Conservation (phyloP, 164 flowering plant genomes). For the Vitis amurensis region DNA sequence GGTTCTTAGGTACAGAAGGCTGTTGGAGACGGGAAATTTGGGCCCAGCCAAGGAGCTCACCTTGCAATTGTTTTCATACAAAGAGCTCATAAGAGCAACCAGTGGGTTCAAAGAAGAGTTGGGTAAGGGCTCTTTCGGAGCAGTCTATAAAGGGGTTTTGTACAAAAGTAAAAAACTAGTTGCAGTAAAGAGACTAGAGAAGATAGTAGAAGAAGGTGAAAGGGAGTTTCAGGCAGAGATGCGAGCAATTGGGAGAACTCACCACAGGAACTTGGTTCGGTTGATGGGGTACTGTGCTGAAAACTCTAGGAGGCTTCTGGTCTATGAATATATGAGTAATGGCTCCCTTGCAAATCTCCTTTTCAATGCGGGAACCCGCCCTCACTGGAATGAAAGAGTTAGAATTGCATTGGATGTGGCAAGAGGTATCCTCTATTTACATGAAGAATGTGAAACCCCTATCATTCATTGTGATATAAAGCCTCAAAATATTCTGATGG, state of each 20-base stretch:
- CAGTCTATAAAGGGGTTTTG: constrained; percentile 26
- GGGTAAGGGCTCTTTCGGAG: constrained; percentile 27
- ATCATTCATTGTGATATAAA: constrained; percentile 42
- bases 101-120: constrained; percentile 24
- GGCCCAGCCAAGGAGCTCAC: constrained; percentile 5
- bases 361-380: constrained; percentile 17
- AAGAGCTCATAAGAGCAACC: constrained; percentile 23
- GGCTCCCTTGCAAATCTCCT: constrained; percentile 36
- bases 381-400: constrained; percentile 27
- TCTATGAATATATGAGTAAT: constrained; percentile 40
- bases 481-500: constrained; percentile 38
- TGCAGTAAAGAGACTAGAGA: constrained; percentile 34
- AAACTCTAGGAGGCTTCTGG: constrained; percentile 27
- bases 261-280: constrained; percentile 30
- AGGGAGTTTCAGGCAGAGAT: constrained; percentile 32
- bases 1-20: neutral
- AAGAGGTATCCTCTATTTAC: constrained; percentile 34
- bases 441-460: constrained; percentile 31
- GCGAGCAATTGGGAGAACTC: constrained; percentile 22
- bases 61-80: constrained; percentile 5
- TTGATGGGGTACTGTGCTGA: constrained; percentile 33
- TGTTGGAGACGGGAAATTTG: constrained; percentile 1
- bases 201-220: constrained; percentile 18
- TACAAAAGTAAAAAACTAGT: constrained; percentile 3
- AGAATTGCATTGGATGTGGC: constrained; percentile 31